phyloP scores from a whole-genome alignment of 176 grass and related monocot species.

The Oryza nivara region DNA sequence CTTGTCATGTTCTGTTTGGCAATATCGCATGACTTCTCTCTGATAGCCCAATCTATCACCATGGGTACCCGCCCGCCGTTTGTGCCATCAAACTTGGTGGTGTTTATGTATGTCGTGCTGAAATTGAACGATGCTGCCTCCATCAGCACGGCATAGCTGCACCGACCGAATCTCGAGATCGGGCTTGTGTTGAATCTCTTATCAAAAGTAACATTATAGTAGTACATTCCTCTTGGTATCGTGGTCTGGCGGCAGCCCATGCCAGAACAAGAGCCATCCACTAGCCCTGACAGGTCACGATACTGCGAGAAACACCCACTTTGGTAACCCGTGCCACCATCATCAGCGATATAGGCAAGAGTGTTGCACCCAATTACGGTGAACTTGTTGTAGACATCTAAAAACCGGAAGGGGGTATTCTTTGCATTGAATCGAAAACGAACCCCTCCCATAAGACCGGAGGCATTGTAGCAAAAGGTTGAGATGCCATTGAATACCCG shows the following conservation, averaged over 20 bases:
- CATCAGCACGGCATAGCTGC: constrained; percentile 28
- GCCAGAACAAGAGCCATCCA: constrained; percentile 25
- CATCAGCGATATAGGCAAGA: not conserved
- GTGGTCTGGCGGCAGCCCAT: constrained; percentile 45
- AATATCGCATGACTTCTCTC: not conserved
- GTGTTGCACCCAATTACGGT: constrained; percentile 43
- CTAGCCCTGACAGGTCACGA: not conserved
- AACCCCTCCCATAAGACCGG: not conserved
- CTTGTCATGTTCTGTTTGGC: not conserved
- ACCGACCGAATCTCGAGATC: not conserved
- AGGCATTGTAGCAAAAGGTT: constrained; percentile 2
- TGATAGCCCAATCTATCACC: constrained; percentile 12
- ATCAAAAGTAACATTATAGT: not conserved
- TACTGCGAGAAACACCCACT: constrained; percentile 49
- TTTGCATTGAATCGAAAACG: too few relatives aligned
- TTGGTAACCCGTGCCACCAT: not conserved
- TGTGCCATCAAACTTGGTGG: not conserved
- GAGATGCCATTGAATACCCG: not conserved
- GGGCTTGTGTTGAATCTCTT: not conserved
- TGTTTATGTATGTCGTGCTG: not conserved
- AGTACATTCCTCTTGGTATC: constrained; percentile 8
- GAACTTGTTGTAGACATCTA: constrained; percentile 46
- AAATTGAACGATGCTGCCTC: constrained; percentile 18
- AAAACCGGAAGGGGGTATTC: constrained; percentile 19
- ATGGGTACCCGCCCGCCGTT: not conserved